Evolutionary conservation across 495 filamentous ascomycete species (phyloP).

Genomic region (Hyaloscypha bicolor): DNA sequence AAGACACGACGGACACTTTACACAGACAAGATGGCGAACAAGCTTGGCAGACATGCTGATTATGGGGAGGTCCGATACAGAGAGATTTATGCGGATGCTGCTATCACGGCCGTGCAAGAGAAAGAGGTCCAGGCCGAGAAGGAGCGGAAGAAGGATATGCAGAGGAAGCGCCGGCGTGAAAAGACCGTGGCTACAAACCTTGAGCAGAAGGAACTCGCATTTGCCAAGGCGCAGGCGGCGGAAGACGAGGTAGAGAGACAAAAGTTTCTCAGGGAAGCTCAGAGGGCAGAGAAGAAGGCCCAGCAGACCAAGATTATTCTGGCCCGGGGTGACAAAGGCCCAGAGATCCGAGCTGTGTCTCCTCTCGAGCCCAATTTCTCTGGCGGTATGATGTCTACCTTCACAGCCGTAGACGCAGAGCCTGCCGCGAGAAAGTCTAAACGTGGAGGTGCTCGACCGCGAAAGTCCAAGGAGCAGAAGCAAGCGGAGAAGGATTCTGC

Average conservation of each 20-base stretch:
- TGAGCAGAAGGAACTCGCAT: conserved; percentile 81
- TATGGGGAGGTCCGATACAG: conserved; percentile 53
- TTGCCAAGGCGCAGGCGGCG: conserved; percentile 71
- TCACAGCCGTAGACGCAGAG: conserved; percentile 64
- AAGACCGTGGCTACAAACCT: conserved; percentile 88
- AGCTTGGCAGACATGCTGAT: conserved; percentile 46
- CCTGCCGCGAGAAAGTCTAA: conserved; percentile 66
- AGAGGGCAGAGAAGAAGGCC: conserved; percentile 85
- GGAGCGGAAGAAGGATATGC: conserved; percentile 99
- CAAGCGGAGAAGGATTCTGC: conserved; percentile 93
- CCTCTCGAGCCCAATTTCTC: conserved; percentile 81
- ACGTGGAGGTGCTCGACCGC: conserved; percentile 67
- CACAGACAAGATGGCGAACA: conserved; percentile 35
- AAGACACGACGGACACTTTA: conserved; percentile 53
- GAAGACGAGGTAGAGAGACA: conserved; percentile 77
- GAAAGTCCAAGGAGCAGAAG: conserved; percentile 96
- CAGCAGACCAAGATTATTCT: conserved; percentile 80
- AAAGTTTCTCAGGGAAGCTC: conserved; percentile 76
- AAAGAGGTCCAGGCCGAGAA: conserved; percentile 94
- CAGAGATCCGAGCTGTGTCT: conserved; percentile 75
- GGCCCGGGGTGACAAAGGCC: conserved; percentile 79
- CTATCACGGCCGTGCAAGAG: conserved; percentile 81
- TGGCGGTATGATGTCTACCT: conserved; percentile 85
- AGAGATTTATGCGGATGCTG: conserved; percentile 58
- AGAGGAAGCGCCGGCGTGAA: conserved; percentile 93